phyloP scores from a whole-genome alignment of 495 filamentous ascomycete genomes.

The Immersiella caudata region DNA sequence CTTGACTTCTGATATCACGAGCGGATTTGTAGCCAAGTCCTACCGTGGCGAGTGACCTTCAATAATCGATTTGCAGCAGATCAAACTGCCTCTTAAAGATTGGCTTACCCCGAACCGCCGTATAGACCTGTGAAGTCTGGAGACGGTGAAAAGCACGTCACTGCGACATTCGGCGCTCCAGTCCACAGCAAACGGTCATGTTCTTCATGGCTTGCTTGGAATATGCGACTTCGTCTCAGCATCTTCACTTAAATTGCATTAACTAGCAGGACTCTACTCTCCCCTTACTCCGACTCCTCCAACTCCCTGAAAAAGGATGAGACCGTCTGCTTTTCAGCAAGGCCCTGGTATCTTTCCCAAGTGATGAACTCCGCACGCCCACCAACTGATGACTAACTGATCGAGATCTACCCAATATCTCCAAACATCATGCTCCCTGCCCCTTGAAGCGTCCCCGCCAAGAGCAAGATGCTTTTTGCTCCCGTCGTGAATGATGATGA shows the following conservation, averaged over 20 bases:
- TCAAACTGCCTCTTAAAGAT: too few relatives aligned
- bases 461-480: too few relatives aligned
- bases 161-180: too few relatives aligned
- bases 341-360: constrained; percentile 3
- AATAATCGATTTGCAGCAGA: not conserved
- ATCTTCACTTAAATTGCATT: not conserved
- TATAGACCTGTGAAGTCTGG: too few relatives aligned
- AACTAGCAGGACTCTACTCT: not conserved
- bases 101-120: too few relatives aligned
- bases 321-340: not conserved
- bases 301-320: not conserved
- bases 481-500: not conserved
- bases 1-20: not conserved
- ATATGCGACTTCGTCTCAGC: too few relatives aligned
- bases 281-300: not conserved
- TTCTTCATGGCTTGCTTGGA: too few relatives aligned
- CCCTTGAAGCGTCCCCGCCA: not conserved
- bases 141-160: too few relatives aligned
- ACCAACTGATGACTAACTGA: not conserved
- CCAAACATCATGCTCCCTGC: not conserved
- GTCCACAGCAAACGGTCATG: too few relatives aligned
- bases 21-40: not conserved
- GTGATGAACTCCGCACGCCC: not conserved
- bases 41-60: not conserved
- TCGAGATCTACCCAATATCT: not conserved